Conservation (phyloP, 169 alveolate species). For the Cardiosporidium cionae region DNA sequence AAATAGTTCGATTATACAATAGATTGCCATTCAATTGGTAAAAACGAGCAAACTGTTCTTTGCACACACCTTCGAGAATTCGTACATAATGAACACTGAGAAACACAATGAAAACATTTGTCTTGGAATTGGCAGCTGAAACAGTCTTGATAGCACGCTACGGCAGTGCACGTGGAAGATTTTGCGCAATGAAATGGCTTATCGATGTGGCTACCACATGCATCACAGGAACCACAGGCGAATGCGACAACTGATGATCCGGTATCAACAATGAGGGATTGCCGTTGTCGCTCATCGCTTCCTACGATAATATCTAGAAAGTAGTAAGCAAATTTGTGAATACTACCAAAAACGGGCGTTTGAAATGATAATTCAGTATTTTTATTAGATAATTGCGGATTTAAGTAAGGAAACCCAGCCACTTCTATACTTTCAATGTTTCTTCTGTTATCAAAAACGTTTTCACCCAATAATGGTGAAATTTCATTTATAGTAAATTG, state of each 20-base stretch:
- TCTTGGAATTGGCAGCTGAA: slow-evolving; percentile 12
- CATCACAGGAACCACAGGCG: slow-evolving; percentile 39
- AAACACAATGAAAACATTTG: background rate
- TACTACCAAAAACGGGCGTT: slow-evolving; percentile 26
- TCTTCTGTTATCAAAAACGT: too few relatives aligned
- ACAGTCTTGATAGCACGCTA: slow-evolving; percentile 10
- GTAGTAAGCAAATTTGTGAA: slow-evolving; percentile 36
- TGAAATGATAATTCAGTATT: too few relatives aligned
- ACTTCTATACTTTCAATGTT: too few relatives aligned
- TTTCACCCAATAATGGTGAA: too few relatives aligned
- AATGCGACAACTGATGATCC: slow-evolving; percentile 51
- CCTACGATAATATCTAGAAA: slow-evolving; percentile 31
- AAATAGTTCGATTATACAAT: too few relatives aligned
- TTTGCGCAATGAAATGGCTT: slow-evolving; percentile 35
- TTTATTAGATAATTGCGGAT: too few relatives aligned
- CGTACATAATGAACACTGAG: background rate
- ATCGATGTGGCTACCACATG: slow-evolving; percentile 45
- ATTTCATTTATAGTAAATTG: too few relatives aligned
- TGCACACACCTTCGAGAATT: too few relatives aligned
- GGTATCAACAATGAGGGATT: slow-evolving; percentile 45
- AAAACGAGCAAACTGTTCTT: too few relatives aligned
- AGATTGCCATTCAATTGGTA: too few relatives aligned
- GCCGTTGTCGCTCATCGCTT: slow-evolving; percentile 36
- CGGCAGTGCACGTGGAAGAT: slow-evolving; percentile 20
- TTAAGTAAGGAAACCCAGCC: too few relatives aligned